Evolutionary conservation across 768 basidiomycete species (phyloP).

Genomic region (Lactarius hatsudake): DNA sequence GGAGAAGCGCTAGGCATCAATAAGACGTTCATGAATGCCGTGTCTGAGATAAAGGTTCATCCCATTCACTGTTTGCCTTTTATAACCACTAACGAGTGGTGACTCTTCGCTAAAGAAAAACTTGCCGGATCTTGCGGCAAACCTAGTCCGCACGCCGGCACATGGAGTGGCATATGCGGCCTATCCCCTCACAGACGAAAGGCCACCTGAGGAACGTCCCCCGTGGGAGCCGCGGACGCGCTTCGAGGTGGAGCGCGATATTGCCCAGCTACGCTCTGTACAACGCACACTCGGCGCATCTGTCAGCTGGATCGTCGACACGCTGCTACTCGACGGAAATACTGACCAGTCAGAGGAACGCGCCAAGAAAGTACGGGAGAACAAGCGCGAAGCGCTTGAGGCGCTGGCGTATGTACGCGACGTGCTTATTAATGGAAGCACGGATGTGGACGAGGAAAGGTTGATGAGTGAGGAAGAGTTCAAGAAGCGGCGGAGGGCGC

Average conservation of each 20-base stretch:
- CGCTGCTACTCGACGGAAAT: slow-evolving; percentile 55
- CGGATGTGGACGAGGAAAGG: slow-evolving; percentile 62
- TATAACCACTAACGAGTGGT: slow-evolving; percentile 21
- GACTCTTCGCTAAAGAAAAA: slow-evolving; percentile 39
- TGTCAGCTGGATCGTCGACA: slow-evolving; percentile 71
- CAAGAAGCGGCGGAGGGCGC: slow-evolving; percentile 37
- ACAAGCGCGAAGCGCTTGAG: slow-evolving; percentile 64
- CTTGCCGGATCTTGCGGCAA: slow-evolving; percentile 77
- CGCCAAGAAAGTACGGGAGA: slow-evolving; percentile 43
- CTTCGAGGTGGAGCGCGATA: slow-evolving; percentile 69
- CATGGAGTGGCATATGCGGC: slow-evolving; percentile 42
- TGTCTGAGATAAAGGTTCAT: slow-evolving; percentile 71
- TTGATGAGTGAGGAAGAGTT: slow-evolving; percentile 56
- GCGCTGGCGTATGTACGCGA: slow-evolving; percentile 77
- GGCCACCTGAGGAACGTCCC: slow-evolving; percentile 53
- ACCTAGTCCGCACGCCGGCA: slow-evolving; percentile 55
- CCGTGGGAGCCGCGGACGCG: slow-evolving; percentile 68
- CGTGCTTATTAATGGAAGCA: slow-evolving; percentile 54
- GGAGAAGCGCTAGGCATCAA: slow-evolving; percentile 83
- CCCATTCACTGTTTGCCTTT: background rate
- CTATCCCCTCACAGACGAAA: slow-evolving; percentile 64
- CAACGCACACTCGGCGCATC: slow-evolving; percentile 68
- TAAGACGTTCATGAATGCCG: slow-evolving; percentile 76
- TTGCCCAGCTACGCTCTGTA: slow-evolving; percentile 48
- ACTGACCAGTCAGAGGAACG: slow-evolving; percentile 43